These are phyloP conservation scores for Apiospora malaysiana DNA, from an alignment of 2,329 filamentous ascomycete genomes.

Conservation along the genomic window DNA sequence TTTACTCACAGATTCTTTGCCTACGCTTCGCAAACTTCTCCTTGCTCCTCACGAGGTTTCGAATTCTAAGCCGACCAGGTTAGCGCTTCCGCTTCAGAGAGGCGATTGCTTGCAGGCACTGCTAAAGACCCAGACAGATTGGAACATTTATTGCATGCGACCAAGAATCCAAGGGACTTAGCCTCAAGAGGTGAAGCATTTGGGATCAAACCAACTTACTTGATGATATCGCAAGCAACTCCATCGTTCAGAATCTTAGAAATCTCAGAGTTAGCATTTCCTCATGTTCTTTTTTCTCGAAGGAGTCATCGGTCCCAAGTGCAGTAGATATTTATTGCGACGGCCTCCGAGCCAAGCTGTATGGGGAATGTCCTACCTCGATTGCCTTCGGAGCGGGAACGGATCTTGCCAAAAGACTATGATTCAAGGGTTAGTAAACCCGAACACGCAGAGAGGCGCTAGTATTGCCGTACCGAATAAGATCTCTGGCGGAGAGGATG, in stretches of 20 bases:
- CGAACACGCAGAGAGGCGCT: not conserved
- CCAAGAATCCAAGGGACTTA: not conserved
- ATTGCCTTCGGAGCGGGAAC: slow-evolving; percentile 93
- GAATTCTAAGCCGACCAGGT: slow-evolving; percentile 53
- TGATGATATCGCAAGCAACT: slow-evolving; percentile 89
- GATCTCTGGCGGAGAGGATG: slow-evolving; percentile 90
- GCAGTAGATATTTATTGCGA: not conserved
- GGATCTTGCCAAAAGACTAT: slow-evolving; percentile 84
- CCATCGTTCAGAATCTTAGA: slow-evolving; percentile 81
- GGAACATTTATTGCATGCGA: not conserved
- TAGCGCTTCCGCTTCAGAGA: not conserved
- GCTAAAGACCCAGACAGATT: not conserved
- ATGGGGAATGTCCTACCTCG: slow-evolving; percentile 51
- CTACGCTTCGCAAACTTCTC: slow-evolving; percentile 94
- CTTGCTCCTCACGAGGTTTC: slow-evolving; percentile 88
- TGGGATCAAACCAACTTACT: slow-evolving; percentile 45
- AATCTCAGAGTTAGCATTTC: not conserved
- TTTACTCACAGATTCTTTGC: slow-evolving; percentile 70
- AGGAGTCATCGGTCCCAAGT: not conserved
- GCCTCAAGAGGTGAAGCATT: not conserved
- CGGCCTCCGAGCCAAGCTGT: not conserved
- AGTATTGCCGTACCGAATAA: slow-evolving; percentile 59
- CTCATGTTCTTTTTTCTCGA: not conserved
- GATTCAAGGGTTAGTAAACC: not conserved
- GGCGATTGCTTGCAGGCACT: not conserved